Base-by-base conservation (phyloP, 2,329 filamentous ascomycete species). In the Aureobasidium lini region DNA sequence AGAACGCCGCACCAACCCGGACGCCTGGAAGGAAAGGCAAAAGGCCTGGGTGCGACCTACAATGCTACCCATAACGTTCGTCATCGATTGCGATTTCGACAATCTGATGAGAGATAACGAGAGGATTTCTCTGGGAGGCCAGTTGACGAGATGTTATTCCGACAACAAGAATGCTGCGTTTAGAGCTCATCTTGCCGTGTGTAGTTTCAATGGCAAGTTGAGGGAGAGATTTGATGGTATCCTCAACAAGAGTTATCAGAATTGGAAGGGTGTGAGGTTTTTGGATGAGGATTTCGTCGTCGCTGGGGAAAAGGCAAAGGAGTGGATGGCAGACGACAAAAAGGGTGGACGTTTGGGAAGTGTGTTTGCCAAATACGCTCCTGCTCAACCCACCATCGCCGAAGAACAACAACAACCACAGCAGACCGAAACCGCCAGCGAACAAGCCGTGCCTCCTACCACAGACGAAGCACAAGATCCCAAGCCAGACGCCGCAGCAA, bases 71-170 rank as follows among this genome's bases (percentile, higher is more conserved):
- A 76, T 97, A 23, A 84, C 89, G 0, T 77, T 99, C 64, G 79
- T 99, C 61, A 77, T 99, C 63, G 94, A 99, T 76, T 97, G 93
- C 74, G 85, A 89, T 65, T 99, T 95, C 71, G 92, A 99, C 71
- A 79, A 88, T 43, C 82, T 92, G 69, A 99, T 99, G 94, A 81
- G 80, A 53, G 88, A 93, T 39, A 87, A 88, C 66, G 94, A 99
- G 74, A 79, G 89, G 32, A 85, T 92, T 59, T 96, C 90, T 4
- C 80, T 99, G 11, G 84, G 84, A 1, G 84, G 85, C 60, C 94
- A 99, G 73, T 80, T 99, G 62, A 95, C 90, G 8, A 80, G 94
- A 60, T 88, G 83, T 60, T 99, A 99, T 74, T 90, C 91, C 18
- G 90, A 96, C 68, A 97, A 96, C 73, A 83, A 82, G 61, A 84